Conservation (phyloP, 2,329 filamentous ascomycete species). For the Clonostachys rosea region DNA sequence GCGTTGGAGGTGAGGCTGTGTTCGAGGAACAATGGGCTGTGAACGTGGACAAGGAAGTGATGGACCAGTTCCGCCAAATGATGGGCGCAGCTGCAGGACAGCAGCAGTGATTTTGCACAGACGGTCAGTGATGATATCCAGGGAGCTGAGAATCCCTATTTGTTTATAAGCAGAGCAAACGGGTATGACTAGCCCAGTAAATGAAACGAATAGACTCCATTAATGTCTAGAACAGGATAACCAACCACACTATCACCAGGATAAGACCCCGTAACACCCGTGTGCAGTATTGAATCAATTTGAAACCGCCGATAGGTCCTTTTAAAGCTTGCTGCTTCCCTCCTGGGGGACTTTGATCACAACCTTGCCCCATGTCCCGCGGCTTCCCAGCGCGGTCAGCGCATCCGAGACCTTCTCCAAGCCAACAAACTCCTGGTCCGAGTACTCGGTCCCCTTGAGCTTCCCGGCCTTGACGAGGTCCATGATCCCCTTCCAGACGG, state of each 20-base stretch:
- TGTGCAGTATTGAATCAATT: no score
- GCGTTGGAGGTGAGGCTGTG: conserved; percentile 56
- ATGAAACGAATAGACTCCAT: conserved; percentile 8
- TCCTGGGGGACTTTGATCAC: conserved; percentile 79
- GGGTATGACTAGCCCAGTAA: background rate
- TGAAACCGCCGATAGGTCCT: no score
- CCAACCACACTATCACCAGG: no score
- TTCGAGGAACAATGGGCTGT: conserved; percentile 66
- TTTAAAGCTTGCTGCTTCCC: conserved; percentile 49
- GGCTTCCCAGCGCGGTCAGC: conserved; percentile 68
- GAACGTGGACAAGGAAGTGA: conserved; percentile 72
- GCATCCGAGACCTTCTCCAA: conserved; percentile 75
- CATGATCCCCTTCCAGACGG: conserved; percentile 81
- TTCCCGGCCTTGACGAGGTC: conserved; percentile 72
- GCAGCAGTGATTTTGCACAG: no score
- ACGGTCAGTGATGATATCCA: no score
- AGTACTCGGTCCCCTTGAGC: conserved; percentile 78
- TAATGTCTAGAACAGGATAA: background rate
- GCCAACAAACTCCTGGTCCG: conserved; percentile 76
- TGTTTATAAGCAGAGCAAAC: no score
- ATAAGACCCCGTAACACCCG: no score
- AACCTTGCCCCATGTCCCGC: conserved; percentile 95
- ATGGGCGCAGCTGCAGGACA: conserved; percentile 4
- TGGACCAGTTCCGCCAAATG: conserved; percentile 52
- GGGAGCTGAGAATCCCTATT: no score